Conservation (phyloP, 2,329 filamentous ascomycete species). For the Xylariaceae sp. region DNA sequence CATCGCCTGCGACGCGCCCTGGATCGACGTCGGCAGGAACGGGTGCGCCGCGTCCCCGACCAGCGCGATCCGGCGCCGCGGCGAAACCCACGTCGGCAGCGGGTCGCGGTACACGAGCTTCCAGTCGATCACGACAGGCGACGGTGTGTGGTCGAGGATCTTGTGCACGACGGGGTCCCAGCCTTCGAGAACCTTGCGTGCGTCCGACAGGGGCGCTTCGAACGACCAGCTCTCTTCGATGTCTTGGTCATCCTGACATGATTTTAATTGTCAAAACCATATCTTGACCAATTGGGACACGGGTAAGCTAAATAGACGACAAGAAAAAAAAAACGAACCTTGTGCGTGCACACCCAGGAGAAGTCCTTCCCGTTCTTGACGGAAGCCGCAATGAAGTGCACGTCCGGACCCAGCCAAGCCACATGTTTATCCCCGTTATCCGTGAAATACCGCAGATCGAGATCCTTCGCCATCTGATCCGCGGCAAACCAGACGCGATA, state of each 20-base stretch:
- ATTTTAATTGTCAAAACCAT: no score
- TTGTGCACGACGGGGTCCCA: constrained; percentile 44
- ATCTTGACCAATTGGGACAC: no score
- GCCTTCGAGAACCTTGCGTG: constrained; percentile 43
- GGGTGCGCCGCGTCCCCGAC: constrained; percentile 47
- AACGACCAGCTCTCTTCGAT: constrained; percentile 53
- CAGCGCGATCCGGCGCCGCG: constrained; percentile 38
- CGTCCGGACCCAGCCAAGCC: constrained; percentile 52
- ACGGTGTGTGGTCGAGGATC: constrained; percentile 42
- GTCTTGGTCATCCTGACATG: constrained; percentile 46
- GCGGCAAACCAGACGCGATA: constrained; percentile 50
- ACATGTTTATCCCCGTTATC: constrained; percentile 53
- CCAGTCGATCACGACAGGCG: constrained; percentile 40
- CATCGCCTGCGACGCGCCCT: constrained; percentile 46
- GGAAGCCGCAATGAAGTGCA: constrained; percentile 49
- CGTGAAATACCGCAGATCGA: constrained; percentile 49
- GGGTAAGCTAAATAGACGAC: no score
- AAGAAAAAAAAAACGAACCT: no score
- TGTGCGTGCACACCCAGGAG: constrained; percentile 55
- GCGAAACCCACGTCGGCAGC: constrained; percentile 44
- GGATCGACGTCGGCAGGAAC: constrained; percentile 43
- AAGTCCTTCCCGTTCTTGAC: constrained; percentile 51
- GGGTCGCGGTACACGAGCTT: constrained; percentile 47
- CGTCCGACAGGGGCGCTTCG: constrained; percentile 47
- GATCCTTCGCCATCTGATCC: constrained; percentile 46